Evolutionary conservation across 192 early-diverging fungal genomes (phyloP).

Genomic region (Entomortierella beljakovae): DNA sequence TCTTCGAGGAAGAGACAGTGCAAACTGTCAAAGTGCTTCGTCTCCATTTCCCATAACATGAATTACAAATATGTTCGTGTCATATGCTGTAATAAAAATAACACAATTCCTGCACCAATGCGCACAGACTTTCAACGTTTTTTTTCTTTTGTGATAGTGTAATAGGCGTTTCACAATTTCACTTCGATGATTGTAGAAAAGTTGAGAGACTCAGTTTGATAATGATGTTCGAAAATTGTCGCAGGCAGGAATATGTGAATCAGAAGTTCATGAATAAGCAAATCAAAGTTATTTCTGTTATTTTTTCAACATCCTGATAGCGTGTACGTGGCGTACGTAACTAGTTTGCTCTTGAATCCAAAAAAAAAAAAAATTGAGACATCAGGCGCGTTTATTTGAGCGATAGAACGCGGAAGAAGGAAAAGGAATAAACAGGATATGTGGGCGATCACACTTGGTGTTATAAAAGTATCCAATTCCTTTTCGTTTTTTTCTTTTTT

Average conservation of each 20-base stretch:
- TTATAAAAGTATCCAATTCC: slow-evolving; percentile 5
- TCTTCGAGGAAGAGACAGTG: slow-evolving; percentile 45
- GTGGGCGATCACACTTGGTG: background rate
- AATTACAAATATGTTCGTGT: too few relatives aligned
- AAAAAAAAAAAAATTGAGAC: background rate
- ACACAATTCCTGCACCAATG: too few relatives aligned
- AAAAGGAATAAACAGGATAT: slow-evolving; percentile 6
- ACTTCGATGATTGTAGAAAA: too few relatives aligned
- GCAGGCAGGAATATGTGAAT: too few relatives aligned
- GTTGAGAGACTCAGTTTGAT: too few relatives aligned
- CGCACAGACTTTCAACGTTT: too few relatives aligned
- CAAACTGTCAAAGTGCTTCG: slow-evolving; percentile 50
- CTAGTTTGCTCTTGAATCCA: too few relatives aligned
- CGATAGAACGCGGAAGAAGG: slow-evolving; percentile 32
- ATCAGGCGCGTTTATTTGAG: background rate
- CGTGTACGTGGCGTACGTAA: background rate
- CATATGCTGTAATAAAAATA: too few relatives aligned
- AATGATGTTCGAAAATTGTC: too few relatives aligned
- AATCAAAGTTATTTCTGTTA: background rate
- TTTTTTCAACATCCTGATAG: background rate
- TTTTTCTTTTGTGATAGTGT: too few relatives aligned
- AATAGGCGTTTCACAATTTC: too few relatives aligned
- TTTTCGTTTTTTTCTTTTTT: background rate
- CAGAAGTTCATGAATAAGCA: background rate
- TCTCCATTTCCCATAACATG: slow-evolving; percentile 21